Evolutionary conservation across 2,329 filamentous ascomycete species (phyloP), one percentile per base, ranked within the genome.

Genomic region (Lachnellula arida): DNA sequence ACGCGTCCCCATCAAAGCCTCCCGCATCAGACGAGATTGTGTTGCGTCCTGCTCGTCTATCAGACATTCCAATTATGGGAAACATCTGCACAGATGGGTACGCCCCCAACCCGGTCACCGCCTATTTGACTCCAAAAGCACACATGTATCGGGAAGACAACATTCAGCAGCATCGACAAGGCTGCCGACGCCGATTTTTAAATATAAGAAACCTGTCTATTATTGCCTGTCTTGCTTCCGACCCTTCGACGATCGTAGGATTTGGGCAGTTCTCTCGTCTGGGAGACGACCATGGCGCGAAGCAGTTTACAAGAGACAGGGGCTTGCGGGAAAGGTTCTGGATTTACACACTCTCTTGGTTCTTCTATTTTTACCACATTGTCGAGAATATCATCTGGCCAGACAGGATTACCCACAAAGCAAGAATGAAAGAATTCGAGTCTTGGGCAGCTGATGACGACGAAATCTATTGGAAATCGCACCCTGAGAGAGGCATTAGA

Each of bases 281-380:
- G 2, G 65, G 66, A 7, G 40, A 61, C 5, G 65, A 68, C 43
- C 11, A 47, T 0, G 62, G 56, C 0, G 64, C 59, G 1, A 46
- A 44, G 39, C 9, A 51, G 2, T 54, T 51, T 12, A n/a, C 55
- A 2, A n/a, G 15, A 3, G 40, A 25, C 5, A 48, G 37, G 19
- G 49, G 55, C 1, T 11, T 47, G n/a, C 2, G 40, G 35, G 23
- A 34, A 15, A 51, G 57, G 9, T 1, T 53, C 0, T 50, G 44
- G 17, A 42, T 58, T 34, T 56, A 42, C 23, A 5, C 54, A 2
- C 46, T 62, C 14, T 42, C 43, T 3, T 65, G 49, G 43, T 50
- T 46, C 9, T 60, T 62, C 8, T 57, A 42, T 48, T 15, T 54
- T 7, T 54, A 54, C 5, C 44, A 55, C 37, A 11, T 1, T 5